Evolutionary conservation across 768 basidiomycete genomes (phyloP), one percentile per base, ranked within the genome.

Genomic region (Agaricus sinodeliciosus): DNA sequence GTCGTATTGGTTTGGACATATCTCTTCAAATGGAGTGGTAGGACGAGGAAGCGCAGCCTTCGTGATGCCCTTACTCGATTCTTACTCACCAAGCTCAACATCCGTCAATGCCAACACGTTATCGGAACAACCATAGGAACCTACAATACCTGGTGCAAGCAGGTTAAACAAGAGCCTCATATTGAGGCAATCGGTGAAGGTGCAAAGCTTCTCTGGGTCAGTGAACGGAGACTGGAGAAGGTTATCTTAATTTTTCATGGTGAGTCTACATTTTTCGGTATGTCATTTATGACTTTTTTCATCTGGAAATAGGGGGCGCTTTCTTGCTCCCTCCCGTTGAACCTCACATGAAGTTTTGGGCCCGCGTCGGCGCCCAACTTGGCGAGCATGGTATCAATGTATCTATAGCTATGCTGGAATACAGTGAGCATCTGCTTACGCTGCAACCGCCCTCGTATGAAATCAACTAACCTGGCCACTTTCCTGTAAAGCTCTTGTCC

Each of bases 401-500:
- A 41, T 55, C 56, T 34, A n/a, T 60, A 15, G 59, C 53, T 9
- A 25, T 59, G 40, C 40, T 62, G 7, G 59, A 55, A 25, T 62
- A 62, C 41, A 49, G 61, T 62, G 31, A 47, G 59, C 41, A 31
- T 26, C 7, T 19, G 2, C 26, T 39, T 9, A 27, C 9, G 13
- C 19, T 46, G n/a, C 25, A 35, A 1, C 15, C 11, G 16, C 16
- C 26, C n/a, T 34, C n/a, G n/a, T n/a, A 16, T 9, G 13, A 19
- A 48, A 4, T 19, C 18, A 25, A 19, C 19, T 41, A n/a, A 34
- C 16, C 9, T 34, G 12, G 11, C 40, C 12, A 16, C 25, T 12
- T 37, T 45, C 26, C 37, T 13, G 28, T 48, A 7, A 31, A 70
- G 69, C 63, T 2, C 58, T 68, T 19, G 55, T 59, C n/a, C 64